These are phyloP conservation scores for Lasiodiplodia hormozganensis DNA, from an alignment of 2,329 filamentous ascomycete genomes.

Conservation along the genomic window DNA sequence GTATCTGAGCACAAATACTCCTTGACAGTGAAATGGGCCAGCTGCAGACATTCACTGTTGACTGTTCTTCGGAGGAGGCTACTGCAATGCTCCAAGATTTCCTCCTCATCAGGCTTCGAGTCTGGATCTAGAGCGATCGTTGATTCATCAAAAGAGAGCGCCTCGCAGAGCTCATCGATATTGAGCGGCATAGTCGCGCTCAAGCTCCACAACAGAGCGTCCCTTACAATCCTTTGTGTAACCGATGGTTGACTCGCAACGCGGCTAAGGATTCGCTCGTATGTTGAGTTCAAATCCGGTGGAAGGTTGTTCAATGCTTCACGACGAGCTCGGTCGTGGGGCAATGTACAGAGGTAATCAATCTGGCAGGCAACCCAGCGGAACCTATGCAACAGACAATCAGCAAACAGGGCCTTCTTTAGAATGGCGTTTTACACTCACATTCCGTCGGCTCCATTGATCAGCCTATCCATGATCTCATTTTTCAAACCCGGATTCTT, in stretches of 20 bases:
- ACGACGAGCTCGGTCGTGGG: background rate
- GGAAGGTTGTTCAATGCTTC: background rate
- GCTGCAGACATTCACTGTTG: background rate
- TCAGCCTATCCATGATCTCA: too few relatives aligned
- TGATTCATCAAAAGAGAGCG: too few relatives aligned
- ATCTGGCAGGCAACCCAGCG: constrained; percentile 17
- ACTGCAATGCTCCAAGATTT: background rate
- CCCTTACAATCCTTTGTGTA: too few relatives aligned
- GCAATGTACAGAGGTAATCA: background rate
- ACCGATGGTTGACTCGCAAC: too few relatives aligned
- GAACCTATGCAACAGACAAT: background rate
- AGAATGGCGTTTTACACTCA: too few relatives aligned
- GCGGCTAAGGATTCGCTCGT: constrained; percentile 18
- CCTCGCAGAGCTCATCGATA: too few relatives aligned
- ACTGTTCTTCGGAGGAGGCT: too few relatives aligned
- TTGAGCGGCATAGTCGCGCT: too few relatives aligned
- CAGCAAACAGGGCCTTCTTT: too few relatives aligned
- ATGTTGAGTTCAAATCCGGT: background rate
- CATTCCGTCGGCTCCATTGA: background rate
- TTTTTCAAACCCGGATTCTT: too few relatives aligned
- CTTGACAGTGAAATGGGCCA: constrained; percentile 9
- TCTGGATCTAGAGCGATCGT: too few relatives aligned
- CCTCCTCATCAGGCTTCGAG: background rate
- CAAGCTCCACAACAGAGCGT: too few relatives aligned
- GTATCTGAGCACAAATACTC: background rate